A percentile compares a stretch with the other conserved stretches of the same genome.
Evolutionary conservation across 768 basidiomycete genomes (phyloP).

Genomic region (Rhizopogon vulgaris): DNA sequence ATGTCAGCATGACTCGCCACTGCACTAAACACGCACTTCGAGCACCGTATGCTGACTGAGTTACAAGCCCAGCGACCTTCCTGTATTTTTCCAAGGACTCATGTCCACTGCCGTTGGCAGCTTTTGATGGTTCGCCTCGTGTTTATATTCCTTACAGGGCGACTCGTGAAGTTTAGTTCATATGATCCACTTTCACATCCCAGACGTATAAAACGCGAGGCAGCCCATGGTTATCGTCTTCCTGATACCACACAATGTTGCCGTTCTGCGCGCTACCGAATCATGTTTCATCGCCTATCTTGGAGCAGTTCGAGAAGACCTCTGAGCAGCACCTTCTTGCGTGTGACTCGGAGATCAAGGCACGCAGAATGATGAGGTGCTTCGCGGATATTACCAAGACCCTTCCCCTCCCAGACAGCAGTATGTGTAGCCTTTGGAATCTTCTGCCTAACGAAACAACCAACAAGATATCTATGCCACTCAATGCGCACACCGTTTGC

Average conservation of each 20-base stretch:
- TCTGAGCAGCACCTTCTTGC: constrained; percentile 4
- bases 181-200: not conserved
- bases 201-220: constrained; percentile 12
- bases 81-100: constrained; percentile 1
- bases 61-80: not conserved
- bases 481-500: not conserved
- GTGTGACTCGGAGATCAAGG: constrained; percentile 11
- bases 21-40: not conserved
- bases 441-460: constrained; percentile 19
- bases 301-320: constrained; percentile 11
- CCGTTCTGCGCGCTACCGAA: constrained; percentile 6
- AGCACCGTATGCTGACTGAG: not conserved
- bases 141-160: constrained; percentile 12
- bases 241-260: not conserved
- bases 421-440: constrained; percentile 17
- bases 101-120: constrained; percentile 1
- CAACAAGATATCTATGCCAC: constrained; percentile 6
- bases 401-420: constrained; percentile 14
- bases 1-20: not conserved
- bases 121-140: constrained; percentile 18
- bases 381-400: constrained; percentile 4
- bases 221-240: not conserved
- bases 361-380: constrained; percentile 12
- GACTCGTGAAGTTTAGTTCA: constrained; percentile 9
- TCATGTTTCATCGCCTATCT: not conserved